Percentiles rank a stretch among this genome's conserved stretches.
Evolutionary conservation across 495 filamentous ascomycete species (phyloP).

Genomic region (Apiosordaria backusii): DNA sequence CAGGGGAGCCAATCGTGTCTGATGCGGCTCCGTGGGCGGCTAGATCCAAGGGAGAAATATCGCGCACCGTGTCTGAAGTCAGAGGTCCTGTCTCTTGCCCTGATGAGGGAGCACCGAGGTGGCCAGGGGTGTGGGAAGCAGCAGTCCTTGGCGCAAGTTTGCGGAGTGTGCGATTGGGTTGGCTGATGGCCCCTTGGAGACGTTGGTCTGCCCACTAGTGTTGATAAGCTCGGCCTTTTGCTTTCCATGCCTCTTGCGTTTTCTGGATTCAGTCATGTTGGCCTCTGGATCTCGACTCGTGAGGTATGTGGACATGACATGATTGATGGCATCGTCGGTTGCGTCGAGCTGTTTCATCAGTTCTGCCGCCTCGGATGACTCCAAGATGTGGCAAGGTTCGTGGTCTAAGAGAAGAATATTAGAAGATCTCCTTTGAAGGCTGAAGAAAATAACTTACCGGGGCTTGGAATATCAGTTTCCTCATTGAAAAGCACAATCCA

Average conservation of each 20-base stretch:
- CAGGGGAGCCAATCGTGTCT: background rate
- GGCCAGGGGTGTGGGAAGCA: background rate
- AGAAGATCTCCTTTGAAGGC: background rate
- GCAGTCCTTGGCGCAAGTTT: background rate
- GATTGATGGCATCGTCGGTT: background rate
- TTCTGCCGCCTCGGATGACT: background rate
- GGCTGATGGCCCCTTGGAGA: background rate
- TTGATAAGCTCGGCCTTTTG: background rate
- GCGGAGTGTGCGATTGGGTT: background rate
- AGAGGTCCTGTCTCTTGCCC: background rate
- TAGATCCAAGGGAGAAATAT: background rate
- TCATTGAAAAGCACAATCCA: background rate
- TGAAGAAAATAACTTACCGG: background rate
- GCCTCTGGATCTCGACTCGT: background rate
- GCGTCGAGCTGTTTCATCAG: background rate
- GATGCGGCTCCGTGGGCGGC: background rate
- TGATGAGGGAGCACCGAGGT: background rate
- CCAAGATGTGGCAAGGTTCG: background rate
- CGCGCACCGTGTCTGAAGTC: background rate
- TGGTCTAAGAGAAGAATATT: background rate
- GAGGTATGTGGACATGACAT: background rate
- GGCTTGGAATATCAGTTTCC: background rate
- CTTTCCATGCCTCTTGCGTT: background rate
- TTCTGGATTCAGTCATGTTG: background rate
- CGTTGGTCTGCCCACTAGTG: background rate